Percentiles rank a stretch among this genome's conserved stretches.
Evolutionary conservation across 176 grass and related monocot genomes (phyloP).

Genomic region (Oryza rufipogon): DNA sequence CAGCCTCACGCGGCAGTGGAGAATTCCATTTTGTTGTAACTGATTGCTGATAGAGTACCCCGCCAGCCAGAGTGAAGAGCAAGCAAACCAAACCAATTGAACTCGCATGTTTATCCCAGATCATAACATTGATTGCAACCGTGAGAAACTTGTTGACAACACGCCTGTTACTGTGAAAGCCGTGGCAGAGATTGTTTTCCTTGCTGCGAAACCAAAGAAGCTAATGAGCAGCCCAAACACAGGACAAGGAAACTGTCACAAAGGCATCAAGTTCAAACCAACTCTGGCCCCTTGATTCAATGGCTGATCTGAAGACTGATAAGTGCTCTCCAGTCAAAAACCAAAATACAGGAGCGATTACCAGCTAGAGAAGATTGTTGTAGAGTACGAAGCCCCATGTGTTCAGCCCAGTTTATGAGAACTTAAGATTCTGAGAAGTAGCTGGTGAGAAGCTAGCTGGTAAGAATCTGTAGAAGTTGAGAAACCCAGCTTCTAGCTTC

Average conservation of each 20-base stretch:
- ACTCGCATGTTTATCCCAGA: conserved; percentile 78
- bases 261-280: conserved; percentile 69
- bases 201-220: conserved; percentile 80
- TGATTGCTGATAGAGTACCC: conserved; percentile 77
- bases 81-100: conserved; percentile 61
- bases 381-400: conserved; percentile 83
- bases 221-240: conserved; percentile 79
- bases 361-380: conserved; percentile 68
- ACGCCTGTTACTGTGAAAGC: conserved; percentile 78
- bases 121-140: conserved; percentile 78
- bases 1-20: conserved; percentile 26
- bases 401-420: conserved; percentile 35
- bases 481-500: too few relatives aligned
- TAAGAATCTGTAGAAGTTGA: too few relatives aligned
- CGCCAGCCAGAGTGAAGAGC: conserved; percentile 65
- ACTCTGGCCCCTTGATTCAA: conserved; percentile 52
- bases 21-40: conserved; percentile 52
- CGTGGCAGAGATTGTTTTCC: conserved; percentile 69
- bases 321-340: conserved; percentile 75
- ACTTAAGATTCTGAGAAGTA: too few relatives aligned
- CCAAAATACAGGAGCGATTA: conserved; percentile 58
- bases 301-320: conserved; percentile 44
- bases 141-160: conserved; percentile 84
- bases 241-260: conserved; percentile 59
- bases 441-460: too few relatives aligned